These are phyloP conservation scores for Prunus campanulata DNA, from an alignment of 306 rosid genomes.

Conservation along the genomic window DNA sequence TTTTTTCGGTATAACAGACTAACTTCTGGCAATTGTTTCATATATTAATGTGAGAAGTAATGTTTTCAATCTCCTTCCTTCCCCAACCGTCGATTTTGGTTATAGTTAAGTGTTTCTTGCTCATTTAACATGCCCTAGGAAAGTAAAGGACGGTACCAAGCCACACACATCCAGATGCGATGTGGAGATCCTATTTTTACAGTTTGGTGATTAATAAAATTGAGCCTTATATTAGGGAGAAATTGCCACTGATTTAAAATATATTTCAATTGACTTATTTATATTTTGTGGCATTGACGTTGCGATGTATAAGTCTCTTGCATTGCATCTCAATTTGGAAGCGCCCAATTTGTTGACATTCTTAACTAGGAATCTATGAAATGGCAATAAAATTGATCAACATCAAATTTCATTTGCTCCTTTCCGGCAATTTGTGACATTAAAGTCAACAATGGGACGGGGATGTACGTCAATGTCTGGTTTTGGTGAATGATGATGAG, in stretches of 20 bases:
- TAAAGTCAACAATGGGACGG: neutral
- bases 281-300: neutral
- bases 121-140: neutral
- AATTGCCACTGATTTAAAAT: neutral
- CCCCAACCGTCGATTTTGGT: neutral
- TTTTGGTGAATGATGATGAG: constrained; percentile 1
- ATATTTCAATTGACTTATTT: neutral
- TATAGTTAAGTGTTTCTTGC: neutral
- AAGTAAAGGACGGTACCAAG: neutral
- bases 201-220: neutral
- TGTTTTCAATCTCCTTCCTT: neutral
- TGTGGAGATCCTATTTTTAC: neutral
- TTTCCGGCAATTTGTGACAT: neutral
- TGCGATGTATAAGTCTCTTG: neutral
- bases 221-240: neutral
- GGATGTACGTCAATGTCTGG: neutral
- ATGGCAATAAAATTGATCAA: neutral
- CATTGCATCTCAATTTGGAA: neutral
- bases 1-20: neutral
- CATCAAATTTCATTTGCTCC: neutral
- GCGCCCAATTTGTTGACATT: neutral
- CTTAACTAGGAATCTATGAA: neutral
- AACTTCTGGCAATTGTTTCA: constrained; percentile 6
- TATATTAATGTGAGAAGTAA: neutral
- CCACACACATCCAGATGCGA: neutral